These are phyloP conservation scores for Endothia cerciana DNA, from an alignment of 2,329 filamentous ascomycete species.

Conservation along the genomic window DNA sequence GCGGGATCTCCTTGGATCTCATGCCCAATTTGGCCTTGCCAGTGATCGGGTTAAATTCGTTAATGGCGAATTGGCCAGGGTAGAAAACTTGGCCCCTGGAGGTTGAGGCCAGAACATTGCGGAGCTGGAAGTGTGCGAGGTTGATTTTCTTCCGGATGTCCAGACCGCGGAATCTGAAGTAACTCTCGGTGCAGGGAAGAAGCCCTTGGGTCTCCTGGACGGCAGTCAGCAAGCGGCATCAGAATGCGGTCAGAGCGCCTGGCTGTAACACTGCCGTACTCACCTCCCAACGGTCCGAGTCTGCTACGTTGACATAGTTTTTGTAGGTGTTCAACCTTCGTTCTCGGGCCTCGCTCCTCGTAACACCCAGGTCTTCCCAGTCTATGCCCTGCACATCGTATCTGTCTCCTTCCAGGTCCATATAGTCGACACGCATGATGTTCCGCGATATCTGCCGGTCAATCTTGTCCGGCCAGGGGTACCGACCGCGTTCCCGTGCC, in stretches of 20 bases:
- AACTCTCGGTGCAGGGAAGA: constrained; percentile 49
- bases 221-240: not conserved
- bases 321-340: constrained; percentile 54
- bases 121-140: constrained; percentile 68
- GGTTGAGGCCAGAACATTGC: constrained; percentile 63
- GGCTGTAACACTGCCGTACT: constrained; percentile 39
- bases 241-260: not conserved
- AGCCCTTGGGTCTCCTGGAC: constrained; percentile 36
- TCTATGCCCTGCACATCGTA: constrained; percentile 64
- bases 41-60: constrained; percentile 56
- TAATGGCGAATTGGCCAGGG: constrained; percentile 53
- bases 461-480: constrained; percentile 41
- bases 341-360: constrained; percentile 52
- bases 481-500: constrained; percentile 35
- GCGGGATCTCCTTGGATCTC: constrained; percentile 32
- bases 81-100: constrained; percentile 62
- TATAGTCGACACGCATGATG: constrained; percentile 38
- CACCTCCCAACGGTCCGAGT: constrained; percentile 53
- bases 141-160: constrained; percentile 56
- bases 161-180: constrained; percentile 63
- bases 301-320: constrained; percentile 60
- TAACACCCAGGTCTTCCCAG: constrained; percentile 58
- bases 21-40: constrained; percentile 50
- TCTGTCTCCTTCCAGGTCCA: constrained; percentile 57
- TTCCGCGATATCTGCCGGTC: constrained; percentile 32